phyloP scores from a whole-genome alignment of 1,284 basidiomycete species.

The Phlebopus sp. region DNA sequence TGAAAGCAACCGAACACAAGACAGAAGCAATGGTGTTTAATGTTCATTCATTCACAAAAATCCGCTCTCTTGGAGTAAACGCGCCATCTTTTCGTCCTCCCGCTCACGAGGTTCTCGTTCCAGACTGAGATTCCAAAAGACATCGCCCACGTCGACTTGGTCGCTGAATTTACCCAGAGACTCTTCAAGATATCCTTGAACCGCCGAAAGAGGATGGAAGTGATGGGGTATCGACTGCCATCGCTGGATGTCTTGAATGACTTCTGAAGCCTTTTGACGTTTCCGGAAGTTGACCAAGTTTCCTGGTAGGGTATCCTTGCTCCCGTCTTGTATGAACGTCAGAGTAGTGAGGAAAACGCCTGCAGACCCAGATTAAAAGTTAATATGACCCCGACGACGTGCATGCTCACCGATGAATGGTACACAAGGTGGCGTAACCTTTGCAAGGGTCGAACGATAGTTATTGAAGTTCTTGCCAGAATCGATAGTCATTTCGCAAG shows the following conservation, averaged over 20 bases:
- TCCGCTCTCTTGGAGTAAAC: slow-evolving; percentile 84
- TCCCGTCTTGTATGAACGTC: slow-evolving; percentile 98
- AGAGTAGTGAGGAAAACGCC: slow-evolving; percentile 95
- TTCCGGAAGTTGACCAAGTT: slow-evolving; percentile 95
- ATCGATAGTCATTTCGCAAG: slow-evolving; percentile 83
- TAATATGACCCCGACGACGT: background rate
- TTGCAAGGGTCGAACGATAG: slow-evolving; percentile 85
- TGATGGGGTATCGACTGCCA: slow-evolving; percentile 94
- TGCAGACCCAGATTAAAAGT: slow-evolving; percentile 30
- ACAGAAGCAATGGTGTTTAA: slow-evolving; percentile 2
- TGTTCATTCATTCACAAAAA: slow-evolving; percentile 53
- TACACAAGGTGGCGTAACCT: slow-evolving; percentile 91
- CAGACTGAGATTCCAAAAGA: slow-evolving; percentile 84
- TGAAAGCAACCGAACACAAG: slow-evolving; percentile 4
- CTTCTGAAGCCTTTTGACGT: slow-evolving; percentile 88
- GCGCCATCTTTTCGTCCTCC: slow-evolving; percentile 91
- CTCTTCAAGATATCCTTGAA: slow-evolving; percentile 78
- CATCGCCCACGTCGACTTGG: slow-evolving; percentile 59
- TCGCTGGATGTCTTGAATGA: slow-evolving; percentile 94
- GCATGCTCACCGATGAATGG: slow-evolving; percentile 85
- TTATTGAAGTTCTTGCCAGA: slow-evolving; percentile 91
- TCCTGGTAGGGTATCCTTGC: slow-evolving; percentile 80
- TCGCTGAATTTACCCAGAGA: slow-evolving; percentile 70
- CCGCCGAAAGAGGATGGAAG: slow-evolving; percentile 64
- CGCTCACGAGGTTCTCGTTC: slow-evolving; percentile 89